phyloP scores from a whole-genome alignment of 2,329 filamentous ascomycete genomes.

The Xylaria sp. region DNA sequence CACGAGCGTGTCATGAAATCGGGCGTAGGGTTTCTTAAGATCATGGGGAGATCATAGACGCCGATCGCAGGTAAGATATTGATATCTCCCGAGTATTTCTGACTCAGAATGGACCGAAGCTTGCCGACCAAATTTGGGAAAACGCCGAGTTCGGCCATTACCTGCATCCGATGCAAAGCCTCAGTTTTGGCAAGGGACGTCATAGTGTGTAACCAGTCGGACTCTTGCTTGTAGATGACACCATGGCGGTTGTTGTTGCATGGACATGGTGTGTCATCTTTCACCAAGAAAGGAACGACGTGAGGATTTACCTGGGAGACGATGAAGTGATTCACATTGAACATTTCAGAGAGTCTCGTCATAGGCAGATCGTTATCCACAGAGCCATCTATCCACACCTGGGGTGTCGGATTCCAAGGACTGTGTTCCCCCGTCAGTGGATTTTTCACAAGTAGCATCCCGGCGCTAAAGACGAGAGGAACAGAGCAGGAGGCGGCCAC shows the following conservation, averaged over 20 bases:
- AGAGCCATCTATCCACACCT: slow-evolving; percentile 91
- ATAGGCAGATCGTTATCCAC: slow-evolving; percentile 95
- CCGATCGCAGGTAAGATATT: slow-evolving; percentile 86
- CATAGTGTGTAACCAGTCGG: slow-evolving; percentile 68
- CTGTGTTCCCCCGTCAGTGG: slow-evolving; percentile 76
- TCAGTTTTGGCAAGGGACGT: slow-evolving; percentile 80
- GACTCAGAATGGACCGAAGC: slow-evolving; percentile 78
- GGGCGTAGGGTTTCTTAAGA: slow-evolving; percentile 82
- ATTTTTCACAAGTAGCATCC: slow-evolving; percentile 82
- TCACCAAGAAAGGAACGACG: slow-evolving; percentile 82
- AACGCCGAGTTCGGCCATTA: slow-evolving; percentile 79
- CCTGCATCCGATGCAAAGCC: slow-evolving; percentile 78
- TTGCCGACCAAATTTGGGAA: slow-evolving; percentile 82
- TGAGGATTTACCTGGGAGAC: slow-evolving; percentile 97
- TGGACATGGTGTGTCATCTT: slow-evolving; percentile 67
- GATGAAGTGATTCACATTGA: slow-evolving; percentile 98
- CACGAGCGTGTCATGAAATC: slow-evolving; percentile 86
- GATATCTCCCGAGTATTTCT: slow-evolving; percentile 94
- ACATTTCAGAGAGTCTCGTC: slow-evolving; percentile 88
- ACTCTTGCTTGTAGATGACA: slow-evolving; percentile 47
- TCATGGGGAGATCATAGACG: slow-evolving; percentile 73
- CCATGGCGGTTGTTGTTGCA: slow-evolving; percentile 35
- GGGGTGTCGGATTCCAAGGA: slow-evolving; percentile 85
- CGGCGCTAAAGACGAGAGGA: slow-evolving; percentile 82
- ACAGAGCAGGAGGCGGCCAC: slow-evolving; percentile 96